Evolutionary conservation across 805 yeast species (phyloP).

Genomic region (Dipodascus geniculatus): DNA sequence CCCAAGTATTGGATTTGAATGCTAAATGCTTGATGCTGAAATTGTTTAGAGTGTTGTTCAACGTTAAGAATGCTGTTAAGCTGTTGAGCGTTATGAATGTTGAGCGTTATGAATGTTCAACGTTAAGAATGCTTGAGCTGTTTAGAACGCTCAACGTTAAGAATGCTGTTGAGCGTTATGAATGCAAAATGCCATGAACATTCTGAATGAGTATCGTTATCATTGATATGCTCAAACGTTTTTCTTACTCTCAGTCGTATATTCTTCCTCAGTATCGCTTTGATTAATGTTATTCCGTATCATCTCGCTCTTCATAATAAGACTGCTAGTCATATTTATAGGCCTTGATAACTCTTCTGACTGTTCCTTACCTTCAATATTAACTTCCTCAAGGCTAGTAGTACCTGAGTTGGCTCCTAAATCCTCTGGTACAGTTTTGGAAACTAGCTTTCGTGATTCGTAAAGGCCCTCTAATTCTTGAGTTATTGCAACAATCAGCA

Average conservation of each 20-base stretch:
- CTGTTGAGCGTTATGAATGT: too few species aligned
- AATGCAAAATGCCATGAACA: too few species aligned
- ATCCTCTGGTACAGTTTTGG: too few species aligned
- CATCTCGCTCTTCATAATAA: not conserved
- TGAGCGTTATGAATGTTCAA: too few species aligned
- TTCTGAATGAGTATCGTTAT: not conserved
- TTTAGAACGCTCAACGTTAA: too few species aligned
- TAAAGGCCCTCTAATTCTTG: not conserved
- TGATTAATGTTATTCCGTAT: not conserved
- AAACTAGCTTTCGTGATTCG: not conserved
- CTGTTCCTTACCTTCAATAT: not conserved
- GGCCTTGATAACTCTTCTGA: not conserved
- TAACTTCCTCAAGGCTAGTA: not conserved
- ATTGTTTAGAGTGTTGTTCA: too few species aligned
- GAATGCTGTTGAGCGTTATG: too few species aligned
- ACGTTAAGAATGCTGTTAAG: too few species aligned
- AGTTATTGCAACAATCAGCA: not conserved
- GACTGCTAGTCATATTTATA: not conserved
- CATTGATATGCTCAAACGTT: not conserved
- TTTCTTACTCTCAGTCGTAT: not conserved
- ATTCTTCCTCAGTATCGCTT: not conserved
- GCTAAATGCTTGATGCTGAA: too few species aligned
- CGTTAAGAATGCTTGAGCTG: too few species aligned
- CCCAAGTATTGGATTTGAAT: too few species aligned
- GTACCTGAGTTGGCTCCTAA: too few species aligned